Evolutionary conservation across 306 rosid genomes (phyloP).

Genomic region (Casuarina cunninghamiana): DNA sequence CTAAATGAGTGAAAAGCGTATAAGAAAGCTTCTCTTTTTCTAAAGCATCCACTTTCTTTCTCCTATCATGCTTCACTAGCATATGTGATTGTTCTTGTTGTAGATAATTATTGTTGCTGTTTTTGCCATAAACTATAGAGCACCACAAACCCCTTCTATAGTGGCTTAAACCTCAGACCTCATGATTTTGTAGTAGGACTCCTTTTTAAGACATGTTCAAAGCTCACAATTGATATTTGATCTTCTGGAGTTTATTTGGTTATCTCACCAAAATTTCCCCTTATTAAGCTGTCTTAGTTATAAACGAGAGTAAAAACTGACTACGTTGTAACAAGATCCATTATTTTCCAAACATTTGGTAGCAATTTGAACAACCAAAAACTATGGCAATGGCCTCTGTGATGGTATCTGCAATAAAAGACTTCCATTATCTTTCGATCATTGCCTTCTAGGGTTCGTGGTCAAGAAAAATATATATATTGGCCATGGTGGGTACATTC

Average conservation of each 20-base stretch:
- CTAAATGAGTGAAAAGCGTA: background rate
- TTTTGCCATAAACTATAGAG: too few relatives aligned
- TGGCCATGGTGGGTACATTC: background rate
- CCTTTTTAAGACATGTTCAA: background rate
- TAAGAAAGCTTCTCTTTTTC: background rate
- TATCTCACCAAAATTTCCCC: background rate
- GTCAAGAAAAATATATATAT: background rate
- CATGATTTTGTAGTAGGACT: background rate
- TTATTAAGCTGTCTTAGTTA: background rate
- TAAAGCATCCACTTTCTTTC: background rate
- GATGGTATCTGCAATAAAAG: background rate
- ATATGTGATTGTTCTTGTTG: background rate
- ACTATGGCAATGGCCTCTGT: background rate
- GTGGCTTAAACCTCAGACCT: background rate
- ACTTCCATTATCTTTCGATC: background rate
- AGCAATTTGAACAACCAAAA: too few relatives aligned
- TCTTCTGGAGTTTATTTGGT: background rate
- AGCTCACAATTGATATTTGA: background rate
- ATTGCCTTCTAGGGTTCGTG: background rate
- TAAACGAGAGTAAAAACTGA: background rate
- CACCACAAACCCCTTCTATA: background rate
- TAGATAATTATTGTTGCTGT: too few relatives aligned
- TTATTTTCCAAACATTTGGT: background rate
- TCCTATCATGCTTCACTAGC: background rate
- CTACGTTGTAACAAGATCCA: background rate